Evolutionary conservation across 208 protist species (phyloP), one percentile per base, ranked within the genome.

Genomic region (Wallacemonas sp.): DNA sequence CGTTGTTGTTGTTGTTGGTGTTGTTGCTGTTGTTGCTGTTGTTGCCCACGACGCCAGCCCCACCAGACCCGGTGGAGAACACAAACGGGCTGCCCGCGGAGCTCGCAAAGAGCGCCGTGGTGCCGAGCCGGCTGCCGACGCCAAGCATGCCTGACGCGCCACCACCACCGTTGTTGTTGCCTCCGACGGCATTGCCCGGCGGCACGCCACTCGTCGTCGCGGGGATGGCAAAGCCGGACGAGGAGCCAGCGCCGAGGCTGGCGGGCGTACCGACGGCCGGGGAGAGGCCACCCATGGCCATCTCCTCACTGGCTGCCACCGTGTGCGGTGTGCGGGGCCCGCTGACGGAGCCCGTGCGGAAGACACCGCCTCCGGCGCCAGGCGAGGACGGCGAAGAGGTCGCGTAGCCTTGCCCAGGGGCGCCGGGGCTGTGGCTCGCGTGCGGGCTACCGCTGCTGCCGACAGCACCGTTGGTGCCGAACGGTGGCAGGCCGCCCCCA

Each of bases 371-470:
- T 4, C 25, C 26, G 11, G 26, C 26, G n/a, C 48, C 52, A 3
- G 52, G 52, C 11, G 52, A 59, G 10, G 52, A 33, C 31, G 52
- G 52, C 5, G 52, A 59, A 3, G 52, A 44, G 10, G 36, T 14
- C n/a, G n/a, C n/a, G n/a, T n/a, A n/a, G n/a, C n/a, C n/a, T n/a
- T n/a, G n/a, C n/a, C n/a, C n/a, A n/a, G n/a, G n/a, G n/a, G 36
- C 26, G 31, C 45, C 26, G 38, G 44, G 48, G 61, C 45, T 55
- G 50, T 39, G n/a, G 50, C 55, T 36, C 33, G 32, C 33, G 52
- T 72, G 22, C 61, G 50, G 50, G 55, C 42, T 67, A 57, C 59
- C 59, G 72, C 39, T 26, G 72, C n/a, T n/a, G n/a, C n/a, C n/a
- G n/a, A n/a, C n/a, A n/a, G n/a, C n/a, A n/a, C n/a, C n/a, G n/a